phyloP scores from a whole-genome alignment of 768 basidiomycete species.

The Mrakia hoshinonis region DNA sequence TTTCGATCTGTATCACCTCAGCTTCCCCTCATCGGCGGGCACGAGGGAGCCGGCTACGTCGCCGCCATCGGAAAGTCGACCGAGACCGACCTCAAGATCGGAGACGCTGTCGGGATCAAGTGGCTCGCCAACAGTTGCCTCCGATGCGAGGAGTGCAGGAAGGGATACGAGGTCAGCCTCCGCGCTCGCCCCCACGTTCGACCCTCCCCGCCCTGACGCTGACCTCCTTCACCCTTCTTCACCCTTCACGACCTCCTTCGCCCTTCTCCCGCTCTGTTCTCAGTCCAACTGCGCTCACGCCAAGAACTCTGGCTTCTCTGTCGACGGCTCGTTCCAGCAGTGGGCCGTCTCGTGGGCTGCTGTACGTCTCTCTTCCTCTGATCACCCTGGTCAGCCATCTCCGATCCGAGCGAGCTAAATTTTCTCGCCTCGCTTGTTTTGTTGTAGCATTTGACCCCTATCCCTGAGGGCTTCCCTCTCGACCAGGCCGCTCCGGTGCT shows the following conservation, averaged over 20 bases:
- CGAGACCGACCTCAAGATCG: slow-evolving; percentile 42
- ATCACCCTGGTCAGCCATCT: neutral
- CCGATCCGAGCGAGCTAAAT: neutral
- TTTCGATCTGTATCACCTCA: no score
- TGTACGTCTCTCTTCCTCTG: slow-evolving; percentile 39
- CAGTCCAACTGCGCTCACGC: slow-evolving; percentile 55
- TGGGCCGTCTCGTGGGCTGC: slow-evolving; percentile 35
- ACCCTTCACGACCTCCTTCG: neutral
- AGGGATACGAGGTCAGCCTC: slow-evolving; percentile 51
- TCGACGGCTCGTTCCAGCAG: slow-evolving; percentile 64
- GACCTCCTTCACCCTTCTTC: neutral
- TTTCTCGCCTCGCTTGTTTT: neutral
- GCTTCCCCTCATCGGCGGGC: slow-evolving; percentile 65
- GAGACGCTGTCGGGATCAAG: slow-evolving; percentile 30
- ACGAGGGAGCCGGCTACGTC: slow-evolving; percentile 72
- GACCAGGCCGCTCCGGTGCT: slow-evolving; percentile 63
- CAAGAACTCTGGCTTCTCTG: slow-evolving; percentile 59
- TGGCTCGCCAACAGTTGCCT: slow-evolving; percentile 51
- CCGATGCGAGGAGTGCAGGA: slow-evolving; percentile 65
- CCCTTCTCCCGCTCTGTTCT: slow-evolving; percentile 13
- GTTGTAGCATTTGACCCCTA: slow-evolving; percentile 59
- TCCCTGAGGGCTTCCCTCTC: slow-evolving; percentile 54
- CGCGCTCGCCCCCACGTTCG: neutral
- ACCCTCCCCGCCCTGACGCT: no score
- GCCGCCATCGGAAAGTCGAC: slow-evolving; percentile 70